phyloP scores from a whole-genome alignment of 371 early-diverging fungal species.

The Syncephalastrum contaminatum region DNA sequence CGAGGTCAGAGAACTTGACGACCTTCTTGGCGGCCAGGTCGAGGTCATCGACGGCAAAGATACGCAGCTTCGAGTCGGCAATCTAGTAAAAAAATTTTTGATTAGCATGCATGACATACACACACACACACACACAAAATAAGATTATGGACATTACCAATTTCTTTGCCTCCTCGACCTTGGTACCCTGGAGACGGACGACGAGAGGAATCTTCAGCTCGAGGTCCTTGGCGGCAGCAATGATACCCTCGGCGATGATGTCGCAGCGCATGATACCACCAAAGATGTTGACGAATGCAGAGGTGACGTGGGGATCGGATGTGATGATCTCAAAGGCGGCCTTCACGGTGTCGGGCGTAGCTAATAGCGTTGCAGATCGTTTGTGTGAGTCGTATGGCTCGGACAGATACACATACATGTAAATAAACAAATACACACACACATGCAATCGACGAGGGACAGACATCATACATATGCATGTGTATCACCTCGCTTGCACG shows the following conservation, averaged over 20 bases:
- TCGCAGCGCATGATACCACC: constrained; percentile 99
- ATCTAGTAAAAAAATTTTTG: constrained; percentile 42
- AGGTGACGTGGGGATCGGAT: constrained; percentile 90
- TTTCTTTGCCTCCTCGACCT: constrained; percentile 51
- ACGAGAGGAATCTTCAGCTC: constrained; percentile 92
- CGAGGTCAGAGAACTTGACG: constrained; percentile 90
- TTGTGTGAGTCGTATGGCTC: too few relatives aligned
- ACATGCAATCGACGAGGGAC: too few relatives aligned
- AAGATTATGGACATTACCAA: constrained; percentile 24
- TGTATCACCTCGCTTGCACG: too few relatives aligned
- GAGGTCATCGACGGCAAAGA: constrained; percentile 92
- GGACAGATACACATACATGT: background rate
- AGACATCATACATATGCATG: too few relatives aligned
- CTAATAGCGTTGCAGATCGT: constrained; percentile 21
- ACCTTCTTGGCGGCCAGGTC: constrained; percentile 94
- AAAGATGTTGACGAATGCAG: constrained; percentile 98
- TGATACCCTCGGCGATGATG: constrained; percentile 97
- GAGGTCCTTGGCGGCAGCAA: constrained; percentile 90
- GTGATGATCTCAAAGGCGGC: constrained; percentile 98
- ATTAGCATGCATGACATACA: too few relatives aligned
- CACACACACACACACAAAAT: background rate
- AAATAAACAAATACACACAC: background rate
- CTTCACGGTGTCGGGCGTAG: constrained; percentile 93
- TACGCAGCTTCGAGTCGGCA: constrained; percentile 86
- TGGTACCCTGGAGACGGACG: constrained; percentile 93